Evolutionary conservation across 169 alveolate species (phyloP).

Genomic region (Cystoisospora suis): DNA sequence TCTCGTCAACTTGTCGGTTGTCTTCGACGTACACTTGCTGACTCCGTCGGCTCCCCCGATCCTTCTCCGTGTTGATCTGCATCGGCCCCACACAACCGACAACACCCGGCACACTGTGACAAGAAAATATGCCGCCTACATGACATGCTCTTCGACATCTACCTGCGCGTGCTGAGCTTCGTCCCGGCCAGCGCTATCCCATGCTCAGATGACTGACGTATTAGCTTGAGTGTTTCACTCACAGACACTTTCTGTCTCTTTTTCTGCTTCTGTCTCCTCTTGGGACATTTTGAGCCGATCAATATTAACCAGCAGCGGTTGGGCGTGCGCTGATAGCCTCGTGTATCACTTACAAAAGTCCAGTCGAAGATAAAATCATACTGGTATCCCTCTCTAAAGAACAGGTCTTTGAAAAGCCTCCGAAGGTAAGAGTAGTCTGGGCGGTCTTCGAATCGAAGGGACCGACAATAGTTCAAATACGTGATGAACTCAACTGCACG

Average conservation of each 20-base stretch:
- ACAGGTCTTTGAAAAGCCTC: slow-evolving; percentile 94
- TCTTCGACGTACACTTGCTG: slow-evolving; percentile 32
- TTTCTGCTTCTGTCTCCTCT: too few species aligned
- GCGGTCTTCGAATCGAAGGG: slow-evolving; percentile 94
- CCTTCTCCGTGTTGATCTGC: slow-evolving; percentile 35
- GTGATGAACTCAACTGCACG: slow-evolving; percentile 74
- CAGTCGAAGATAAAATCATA: slow-evolving; percentile 96
- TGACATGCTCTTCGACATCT: too few species aligned
- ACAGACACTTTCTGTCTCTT: too few species aligned
- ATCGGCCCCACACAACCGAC: not conserved
- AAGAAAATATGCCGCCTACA: too few species aligned
- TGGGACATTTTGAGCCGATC: too few species aligned
- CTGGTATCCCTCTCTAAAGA: slow-evolving; percentile 91
- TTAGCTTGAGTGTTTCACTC: too few species aligned
- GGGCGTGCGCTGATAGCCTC: too few species aligned
- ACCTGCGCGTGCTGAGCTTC: too few species aligned
- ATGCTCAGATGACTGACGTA: too few species aligned
- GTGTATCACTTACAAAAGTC: slow-evolving; percentile 77
- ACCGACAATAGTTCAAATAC: slow-evolving; percentile 92
- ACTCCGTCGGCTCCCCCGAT: not conserved
- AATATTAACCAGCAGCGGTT: too few species aligned
- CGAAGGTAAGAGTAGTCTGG: slow-evolving; percentile 95
- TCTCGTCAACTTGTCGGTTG: slow-evolving; percentile 15
- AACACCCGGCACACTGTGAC: not conserved
- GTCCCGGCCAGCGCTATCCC: too few species aligned